Evolutionary conservation across 1,139 yeast genomes (phyloP), one percentile per base, ranked within the genome.

Genomic region (Williopsis jadinii): DNA sequence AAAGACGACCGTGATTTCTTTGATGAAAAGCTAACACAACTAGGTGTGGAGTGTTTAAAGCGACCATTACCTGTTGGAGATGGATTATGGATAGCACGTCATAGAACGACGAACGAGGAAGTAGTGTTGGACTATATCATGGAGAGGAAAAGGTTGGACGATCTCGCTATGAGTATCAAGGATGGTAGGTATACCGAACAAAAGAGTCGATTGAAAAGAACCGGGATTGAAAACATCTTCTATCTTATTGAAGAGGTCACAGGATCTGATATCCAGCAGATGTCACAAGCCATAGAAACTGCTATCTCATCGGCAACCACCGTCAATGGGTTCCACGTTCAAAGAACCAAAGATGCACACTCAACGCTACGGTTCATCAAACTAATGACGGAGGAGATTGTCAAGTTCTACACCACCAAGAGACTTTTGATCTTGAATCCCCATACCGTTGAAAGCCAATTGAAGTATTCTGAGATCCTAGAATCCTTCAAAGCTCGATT

Each of bases 111-210:
- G 0, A 71, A 74, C 1, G 71, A 73, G 43, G 81, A 80, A 43
- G 88, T 81, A 3, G 81, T 86, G 1, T 62, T 94, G 15, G 86
- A 90, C 55, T 80, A 76, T 48, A 82, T 92, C 27, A 73, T 94
- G 42, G 99, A 94, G 61, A 71, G 99, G 33, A 94, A 94, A 61
- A 67, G 96, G 44, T 62, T 88, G 35, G 95, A 86, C 57, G 99
- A 94, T 66, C 71, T 94, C 54, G 83, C 84, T 0, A 59, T 71
- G 37, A 85, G 96, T 40, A 88, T 94, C 36, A 73, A 75, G 47
- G 98, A 92, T 62, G 96, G 96, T 3, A 67, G 99, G 40, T 90
- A 78, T 51, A 67, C 71, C 46, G 98, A 92, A 58, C 99, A 92
- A 57, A 90, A 92, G 57, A 66, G 71, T 26, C 71, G 99, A 41